Conservation (phyloP, 2,329 filamentous ascomycete species). For the Sclerotinia spermophila region DNA sequence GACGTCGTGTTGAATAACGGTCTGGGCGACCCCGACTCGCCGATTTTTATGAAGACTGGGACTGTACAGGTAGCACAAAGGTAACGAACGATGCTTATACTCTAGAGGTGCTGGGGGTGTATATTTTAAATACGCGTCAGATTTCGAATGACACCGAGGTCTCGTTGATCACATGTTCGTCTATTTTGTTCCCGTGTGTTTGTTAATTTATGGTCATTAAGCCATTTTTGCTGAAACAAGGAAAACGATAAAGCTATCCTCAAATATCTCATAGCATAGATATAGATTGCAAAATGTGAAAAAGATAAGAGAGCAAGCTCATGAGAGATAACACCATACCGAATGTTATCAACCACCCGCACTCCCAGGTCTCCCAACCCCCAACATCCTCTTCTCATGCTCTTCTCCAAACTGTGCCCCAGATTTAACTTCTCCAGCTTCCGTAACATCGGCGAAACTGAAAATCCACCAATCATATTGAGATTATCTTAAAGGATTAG, state of each 20-base stretch:
- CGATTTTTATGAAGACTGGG: background rate
- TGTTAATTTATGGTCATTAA: background rate
- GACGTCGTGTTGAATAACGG: background rate
- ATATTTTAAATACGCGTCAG: conserved; percentile 10
- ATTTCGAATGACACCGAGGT: background rate
- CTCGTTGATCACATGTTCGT: background rate
- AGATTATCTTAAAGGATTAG: background rate
- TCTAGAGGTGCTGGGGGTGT: background rate
- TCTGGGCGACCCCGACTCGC: background rate
- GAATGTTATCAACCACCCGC: background rate
- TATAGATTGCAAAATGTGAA: background rate
- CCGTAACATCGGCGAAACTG: conserved; percentile 6
- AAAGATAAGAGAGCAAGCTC: conserved; percentile 1
- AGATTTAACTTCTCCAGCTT: background rate
- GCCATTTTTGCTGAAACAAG: background rate
- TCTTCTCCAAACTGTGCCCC: background rate
- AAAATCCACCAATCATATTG: conserved; percentile 1
- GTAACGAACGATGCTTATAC: background rate
- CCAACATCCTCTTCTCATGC: background rate
- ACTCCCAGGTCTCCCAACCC: background rate
- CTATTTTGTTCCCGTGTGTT: no score
- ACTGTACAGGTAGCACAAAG: background rate
- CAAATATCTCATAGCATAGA: no score
- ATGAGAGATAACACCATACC: background rate
- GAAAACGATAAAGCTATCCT: background rate